phyloP scores from a whole-genome alignment of 2,329 filamentous ascomycete genomes.

The Zasmidium cellare region DNA sequence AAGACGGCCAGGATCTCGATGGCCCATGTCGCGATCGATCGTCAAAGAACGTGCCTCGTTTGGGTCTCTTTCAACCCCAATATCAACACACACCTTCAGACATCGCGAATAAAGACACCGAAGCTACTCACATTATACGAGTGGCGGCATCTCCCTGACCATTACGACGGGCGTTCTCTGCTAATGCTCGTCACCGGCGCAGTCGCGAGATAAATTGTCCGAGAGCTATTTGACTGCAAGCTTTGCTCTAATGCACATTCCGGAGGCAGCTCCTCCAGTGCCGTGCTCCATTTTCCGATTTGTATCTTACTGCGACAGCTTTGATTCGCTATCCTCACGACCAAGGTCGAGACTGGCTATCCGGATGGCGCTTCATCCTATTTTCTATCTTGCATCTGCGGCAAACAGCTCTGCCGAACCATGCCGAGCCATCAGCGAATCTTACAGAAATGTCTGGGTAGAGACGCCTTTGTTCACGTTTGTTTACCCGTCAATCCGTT shows the following conservation, averaged over 20 bases:
- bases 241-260: not conserved
- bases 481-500: no score
- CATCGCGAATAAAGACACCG: no score
- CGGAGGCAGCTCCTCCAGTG: not conserved
- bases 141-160: no score
- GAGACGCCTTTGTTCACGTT: not conserved
- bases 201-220: not conserved
- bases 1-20: not conserved
- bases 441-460: no score
- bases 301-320: not conserved
- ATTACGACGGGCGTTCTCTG: no score
- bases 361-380: not conserved
- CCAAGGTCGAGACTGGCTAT: not conserved
- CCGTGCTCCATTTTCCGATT: not conserved
- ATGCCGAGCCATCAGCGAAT: not conserved
- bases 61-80: not conserved
- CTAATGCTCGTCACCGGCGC: no score
- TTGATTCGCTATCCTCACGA: not conserved
- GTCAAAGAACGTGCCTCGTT: not conserved
- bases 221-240: not conserved
- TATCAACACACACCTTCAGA: no score
- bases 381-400: not conserved
- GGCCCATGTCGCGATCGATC: not conserved
- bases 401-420: not conserved
- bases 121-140: no score